phyloP scores from a whole-genome alignment of 306 rosid genomes.

The Cicer yamashitae region DNA sequence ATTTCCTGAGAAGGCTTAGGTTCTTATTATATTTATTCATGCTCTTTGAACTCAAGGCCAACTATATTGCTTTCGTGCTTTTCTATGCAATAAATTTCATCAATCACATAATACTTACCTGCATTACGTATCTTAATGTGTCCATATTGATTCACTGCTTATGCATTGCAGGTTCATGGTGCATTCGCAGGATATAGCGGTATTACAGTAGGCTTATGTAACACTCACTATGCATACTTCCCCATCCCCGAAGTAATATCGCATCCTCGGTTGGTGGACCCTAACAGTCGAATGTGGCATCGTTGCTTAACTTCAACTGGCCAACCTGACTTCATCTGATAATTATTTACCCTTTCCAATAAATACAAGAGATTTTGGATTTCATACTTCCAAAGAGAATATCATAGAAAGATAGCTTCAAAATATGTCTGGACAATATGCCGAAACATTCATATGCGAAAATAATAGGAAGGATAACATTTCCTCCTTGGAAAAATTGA shows the following conservation, averaged over 20 bases:
- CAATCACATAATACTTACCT: neutral
- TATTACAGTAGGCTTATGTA: conserved; percentile 89
- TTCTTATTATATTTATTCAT: neutral
- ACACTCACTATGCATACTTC: conserved; percentile 93
- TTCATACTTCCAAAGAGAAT: conserved; percentile 47
- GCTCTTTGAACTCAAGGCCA: conserved; percentile 4
- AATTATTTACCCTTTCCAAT: conserved; percentile 13
- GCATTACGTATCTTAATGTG: neutral
- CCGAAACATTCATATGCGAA: conserved; percentile 38
- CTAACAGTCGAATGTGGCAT: conserved; percentile 99
- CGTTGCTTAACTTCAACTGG: conserved; percentile 98
- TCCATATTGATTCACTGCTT: conserved; percentile 31
- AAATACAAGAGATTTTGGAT: conserved; percentile 48
- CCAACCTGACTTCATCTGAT: conserved; percentile 87
- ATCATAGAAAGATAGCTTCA: conserved; percentile 48
- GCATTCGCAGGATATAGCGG: conserved; percentile 99
- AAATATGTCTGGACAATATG: conserved; percentile 41
- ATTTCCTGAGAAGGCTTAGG: no score
- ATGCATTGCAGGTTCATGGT: conserved; percentile 82
- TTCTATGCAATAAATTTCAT: conserved; percentile 5
- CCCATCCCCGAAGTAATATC: conserved; percentile 97
- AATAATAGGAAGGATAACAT: conserved; percentile 62
- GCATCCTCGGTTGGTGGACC: conserved; percentile 81
- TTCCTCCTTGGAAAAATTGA: conserved; percentile 40
- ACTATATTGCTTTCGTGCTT: neutral